Percentiles rank a stretch among this genome's conserved stretches.
These are phyloP conservation scores for Ilex asprella DNA, from an alignment of 257 asterid genomes.

Conservation along the genomic window DNA sequence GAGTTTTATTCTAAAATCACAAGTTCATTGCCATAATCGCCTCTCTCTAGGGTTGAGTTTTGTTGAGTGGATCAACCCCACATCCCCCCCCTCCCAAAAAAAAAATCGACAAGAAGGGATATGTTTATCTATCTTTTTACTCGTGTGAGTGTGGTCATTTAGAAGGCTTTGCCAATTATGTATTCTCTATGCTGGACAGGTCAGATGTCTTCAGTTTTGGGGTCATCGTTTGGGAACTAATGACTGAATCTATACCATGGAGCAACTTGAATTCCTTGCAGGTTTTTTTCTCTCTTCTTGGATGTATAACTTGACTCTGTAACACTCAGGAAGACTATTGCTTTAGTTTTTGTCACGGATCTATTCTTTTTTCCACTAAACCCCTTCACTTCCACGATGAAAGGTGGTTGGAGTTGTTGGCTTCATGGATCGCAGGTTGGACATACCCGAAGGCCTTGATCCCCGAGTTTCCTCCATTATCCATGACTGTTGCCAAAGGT, in stretches of 20 bases:
- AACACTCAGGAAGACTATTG: too few relatives aligned
- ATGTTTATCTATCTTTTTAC: not conserved
- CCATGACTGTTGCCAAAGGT: conserved; percentile 73
- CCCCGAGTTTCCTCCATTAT: conserved; percentile 54
- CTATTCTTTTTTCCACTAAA: not conserved
- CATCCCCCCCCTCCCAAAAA: too few relatives aligned
- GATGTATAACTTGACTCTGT: too few relatives aligned
- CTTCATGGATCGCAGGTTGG: conserved; percentile 62
- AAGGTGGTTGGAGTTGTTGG: conserved; percentile 78
- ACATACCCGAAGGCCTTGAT: conserved; percentile 46
- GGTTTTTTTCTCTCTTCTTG: conserved; percentile 23
- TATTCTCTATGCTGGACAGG: conserved; percentile 24
- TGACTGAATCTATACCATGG: conserved; percentile 69
- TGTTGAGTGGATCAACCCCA: too few relatives aligned
- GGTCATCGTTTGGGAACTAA: conserved; percentile 69
- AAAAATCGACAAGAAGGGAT: not conserved
- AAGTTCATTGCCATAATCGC: too few relatives aligned
- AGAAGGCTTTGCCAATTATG: too few relatives aligned
- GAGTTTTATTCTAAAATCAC: too few relatives aligned
- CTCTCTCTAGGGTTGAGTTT: too few relatives aligned
- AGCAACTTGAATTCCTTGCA: conserved; percentile 47
- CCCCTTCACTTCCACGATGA: conserved; percentile 29
- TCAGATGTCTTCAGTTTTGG: conserved; percentile 73
- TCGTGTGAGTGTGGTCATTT: too few relatives aligned
- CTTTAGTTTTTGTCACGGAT: too few relatives aligned